Percentiles rank a stretch among this genome's conserved stretches.
Evolutionary conservation across 1,139 yeast species (phyloP).

Genomic region (Nakaseomyces delphensis): DNA sequence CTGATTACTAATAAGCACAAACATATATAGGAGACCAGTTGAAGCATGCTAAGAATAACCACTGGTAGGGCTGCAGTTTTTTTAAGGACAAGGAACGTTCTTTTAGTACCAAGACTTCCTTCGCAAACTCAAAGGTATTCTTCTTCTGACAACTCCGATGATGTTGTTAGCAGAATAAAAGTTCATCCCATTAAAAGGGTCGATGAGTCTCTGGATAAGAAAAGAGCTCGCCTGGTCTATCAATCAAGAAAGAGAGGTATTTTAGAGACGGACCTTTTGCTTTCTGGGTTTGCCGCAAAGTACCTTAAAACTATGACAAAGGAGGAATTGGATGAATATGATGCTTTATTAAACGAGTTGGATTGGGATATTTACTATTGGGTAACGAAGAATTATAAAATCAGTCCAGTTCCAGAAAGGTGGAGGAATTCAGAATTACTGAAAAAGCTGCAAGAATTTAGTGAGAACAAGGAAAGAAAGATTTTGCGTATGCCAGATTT

Average conservation of each 20-base stretch:
- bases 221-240: slow-evolving; percentile 78
- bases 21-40: background rate
- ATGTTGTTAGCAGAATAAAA: slow-evolving; percentile 35
- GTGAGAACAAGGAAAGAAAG: slow-evolving; percentile 63
- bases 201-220: slow-evolving; percentile 66
- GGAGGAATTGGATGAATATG: slow-evolving; percentile 77
- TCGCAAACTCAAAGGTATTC: background rate
- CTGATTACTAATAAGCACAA: no score
- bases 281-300: slow-evolving; percentile 77
- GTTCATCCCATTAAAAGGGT: slow-evolving; percentile 69
- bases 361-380: slow-evolving; percentile 99
- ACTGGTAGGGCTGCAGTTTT: background rate
- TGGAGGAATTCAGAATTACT: slow-evolving; percentile 68
- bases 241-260: slow-evolving; percentile 95
- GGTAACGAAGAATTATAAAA: slow-evolving; percentile 78
- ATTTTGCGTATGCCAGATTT: slow-evolving; percentile 81
- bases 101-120: background rate
- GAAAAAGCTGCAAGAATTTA: slow-evolving; percentile 58
- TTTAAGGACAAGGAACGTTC: background rate
- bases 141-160: slow-evolving; percentile 12
- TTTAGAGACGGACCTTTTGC: slow-evolving; percentile 78
- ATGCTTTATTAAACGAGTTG: slow-evolving; percentile 73
- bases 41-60: background rate
- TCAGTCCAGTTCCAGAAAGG: slow-evolving; percentile 77
- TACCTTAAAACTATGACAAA: slow-evolving; percentile 51